Evolutionary conservation across 2,329 filamentous ascomycete genomes (phyloP).

Genomic region (Ceratocystis papillata): DNA sequence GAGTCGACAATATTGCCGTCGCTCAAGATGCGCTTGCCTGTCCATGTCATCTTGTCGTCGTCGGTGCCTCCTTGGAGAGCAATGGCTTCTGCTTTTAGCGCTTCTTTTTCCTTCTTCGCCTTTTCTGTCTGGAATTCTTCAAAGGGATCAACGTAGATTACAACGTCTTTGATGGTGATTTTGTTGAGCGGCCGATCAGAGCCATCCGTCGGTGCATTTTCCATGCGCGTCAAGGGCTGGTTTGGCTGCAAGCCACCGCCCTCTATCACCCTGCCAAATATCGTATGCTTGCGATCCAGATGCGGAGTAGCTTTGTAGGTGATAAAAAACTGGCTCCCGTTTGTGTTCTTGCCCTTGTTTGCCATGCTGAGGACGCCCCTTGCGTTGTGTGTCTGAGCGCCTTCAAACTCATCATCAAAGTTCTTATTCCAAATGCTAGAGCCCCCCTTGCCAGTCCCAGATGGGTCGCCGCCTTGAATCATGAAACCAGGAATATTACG

Average conservation of each 20-base stretch:
- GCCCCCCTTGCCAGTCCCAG: conserved; percentile 84
- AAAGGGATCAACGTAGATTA: conserved; percentile 88
- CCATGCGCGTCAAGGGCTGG: conserved; percentile 62
- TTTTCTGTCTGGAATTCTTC: conserved; percentile 79
- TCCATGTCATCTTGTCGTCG: conserved; percentile 90
- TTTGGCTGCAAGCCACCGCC: conserved; percentile 37
- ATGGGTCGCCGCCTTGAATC: conserved; percentile 94
- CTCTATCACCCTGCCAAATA: conserved; percentile 78
- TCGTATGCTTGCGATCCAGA: conserved; percentile 91
- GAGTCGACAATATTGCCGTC: conserved; percentile 48
- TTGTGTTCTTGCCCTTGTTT: conserved; percentile 97
- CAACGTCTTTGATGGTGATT: conserved; percentile 69
- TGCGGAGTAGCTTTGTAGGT: conserved; percentile 76
- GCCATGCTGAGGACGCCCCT: conserved; percentile 85
- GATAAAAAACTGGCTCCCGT: conserved; percentile 91
- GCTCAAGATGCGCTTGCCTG: conserved; percentile 72
- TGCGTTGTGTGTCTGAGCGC: conserved; percentile 69
- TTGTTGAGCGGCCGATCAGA: conserved; percentile 64
- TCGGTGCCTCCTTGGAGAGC: conserved; percentile 60
- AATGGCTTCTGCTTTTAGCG: conserved; percentile 51
- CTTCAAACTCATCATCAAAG: conserved; percentile 88
- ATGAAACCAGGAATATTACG: conserved; percentile 94
- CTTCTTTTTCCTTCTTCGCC: conserved; percentile 49
- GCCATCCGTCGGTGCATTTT: conserved; percentile 64
- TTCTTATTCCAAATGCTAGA: conserved; percentile 86